Evolutionary conservation across 2,329 filamentous ascomycete genomes (phyloP).

Genomic region (Sarocladium oryzae): DNA sequence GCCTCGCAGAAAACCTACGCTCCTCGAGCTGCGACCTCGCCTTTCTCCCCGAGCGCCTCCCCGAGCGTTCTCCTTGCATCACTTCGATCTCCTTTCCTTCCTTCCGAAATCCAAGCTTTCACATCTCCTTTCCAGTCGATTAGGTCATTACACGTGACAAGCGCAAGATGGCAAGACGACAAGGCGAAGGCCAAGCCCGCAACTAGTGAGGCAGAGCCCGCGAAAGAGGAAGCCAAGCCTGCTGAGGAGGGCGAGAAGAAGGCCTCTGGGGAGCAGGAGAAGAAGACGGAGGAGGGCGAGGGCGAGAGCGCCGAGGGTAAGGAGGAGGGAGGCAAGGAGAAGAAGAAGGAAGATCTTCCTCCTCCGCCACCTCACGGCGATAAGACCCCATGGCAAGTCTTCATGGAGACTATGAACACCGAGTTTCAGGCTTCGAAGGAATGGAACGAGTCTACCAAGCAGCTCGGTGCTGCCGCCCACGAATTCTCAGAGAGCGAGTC

Average conservation of each 20-base stretch:
- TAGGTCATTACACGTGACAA: conserved; percentile 27
- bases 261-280: conserved; percentile 25
- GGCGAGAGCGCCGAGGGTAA: conserved; percentile 41
- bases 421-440: conserved; percentile 98
- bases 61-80: conserved; percentile 26
- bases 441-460: conserved; percentile 98
- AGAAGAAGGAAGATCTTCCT: conserved; percentile 63
- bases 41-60: conserved; percentile 20
- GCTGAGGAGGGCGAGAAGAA: conserved; percentile 21
- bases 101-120: conserved; percentile 22
- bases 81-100: conserved; percentile 40
- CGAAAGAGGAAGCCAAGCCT: conserved; percentile 39
- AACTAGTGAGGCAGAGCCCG: conserved; percentile 30
- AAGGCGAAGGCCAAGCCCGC: conserved; percentile 24
- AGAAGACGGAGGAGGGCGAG: conserved; percentile 33
- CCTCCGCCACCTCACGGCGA: conserved; percentile 95
- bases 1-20: conserved; percentile 25
- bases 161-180: conserved; percentile 23
- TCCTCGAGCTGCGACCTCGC: conserved; percentile 18
- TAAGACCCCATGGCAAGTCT: conserved; percentile 98
- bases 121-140: conserved; percentile 24
- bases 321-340: conserved; percentile 36
- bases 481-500: conserved; percentile 91
- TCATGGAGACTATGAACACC: conserved; percentile 87
- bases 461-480: conserved; percentile 79